phyloP scores from a whole-genome alignment of 1,139 yeast genomes.

The Sugiyamaella pinicola region DNA sequence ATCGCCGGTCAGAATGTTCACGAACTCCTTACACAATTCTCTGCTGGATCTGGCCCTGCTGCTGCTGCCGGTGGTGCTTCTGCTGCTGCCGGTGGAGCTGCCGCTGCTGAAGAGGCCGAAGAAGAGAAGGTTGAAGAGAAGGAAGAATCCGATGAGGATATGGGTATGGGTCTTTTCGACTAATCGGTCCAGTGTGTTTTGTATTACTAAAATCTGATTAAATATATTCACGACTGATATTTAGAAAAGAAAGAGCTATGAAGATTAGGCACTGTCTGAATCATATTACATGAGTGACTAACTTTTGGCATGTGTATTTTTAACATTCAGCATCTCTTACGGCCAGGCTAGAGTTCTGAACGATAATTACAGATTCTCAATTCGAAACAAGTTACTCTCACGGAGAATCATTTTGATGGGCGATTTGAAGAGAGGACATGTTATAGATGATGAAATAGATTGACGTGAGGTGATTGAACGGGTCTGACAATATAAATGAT shows the following conservation, averaged over 20 bases:
- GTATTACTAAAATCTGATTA: conserved; percentile 13
- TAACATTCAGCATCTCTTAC: too few relatives aligned
- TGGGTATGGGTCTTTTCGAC: conserved; percentile 47
- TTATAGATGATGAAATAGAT: too few relatives aligned
- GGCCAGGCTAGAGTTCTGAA: too few relatives aligned
- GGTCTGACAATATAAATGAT: too few relatives aligned
- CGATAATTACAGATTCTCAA: too few relatives aligned
- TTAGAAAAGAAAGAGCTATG: neutral
- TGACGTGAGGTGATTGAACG: too few relatives aligned
- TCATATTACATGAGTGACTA: neutral
- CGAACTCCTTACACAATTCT: conserved; percentile 82
- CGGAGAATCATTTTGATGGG: too few relatives aligned
- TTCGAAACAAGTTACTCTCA: too few relatives aligned
- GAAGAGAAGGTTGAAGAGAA: conserved; percentile 37
- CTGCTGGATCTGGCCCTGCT: conserved; percentile 52
- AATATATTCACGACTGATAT: conserved; percentile 16
- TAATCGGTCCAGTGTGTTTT: conserved; percentile 30
- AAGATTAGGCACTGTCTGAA: conserved; percentile 3
- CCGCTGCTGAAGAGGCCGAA: conserved; percentile 53
- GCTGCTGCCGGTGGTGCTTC: conserved; percentile 59
- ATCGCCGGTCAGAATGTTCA: conserved; percentile 95
- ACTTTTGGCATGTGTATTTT: too few relatives aligned
- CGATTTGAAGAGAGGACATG: too few relatives aligned
- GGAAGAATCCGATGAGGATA: conserved; percentile 43
- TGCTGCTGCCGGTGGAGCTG: conserved; percentile 64